A percentile compares a stretch with the other conserved stretches of the same genome.
Conservation (phyloP, 257 asterid genomes). For the Perilla frutescens region DNA sequence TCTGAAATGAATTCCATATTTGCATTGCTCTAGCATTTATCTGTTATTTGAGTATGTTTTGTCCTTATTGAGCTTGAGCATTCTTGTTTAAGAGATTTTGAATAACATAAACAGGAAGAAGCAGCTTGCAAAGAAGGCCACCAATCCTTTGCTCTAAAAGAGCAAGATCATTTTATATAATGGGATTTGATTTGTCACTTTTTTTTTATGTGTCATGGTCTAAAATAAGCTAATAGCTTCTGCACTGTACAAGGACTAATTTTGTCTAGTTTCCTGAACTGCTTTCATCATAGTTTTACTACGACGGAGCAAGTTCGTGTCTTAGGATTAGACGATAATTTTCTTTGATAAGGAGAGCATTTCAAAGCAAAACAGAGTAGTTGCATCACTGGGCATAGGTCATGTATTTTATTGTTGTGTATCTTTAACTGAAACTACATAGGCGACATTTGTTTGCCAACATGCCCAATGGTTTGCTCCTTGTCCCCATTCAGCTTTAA, state of each 20-base stretch:
- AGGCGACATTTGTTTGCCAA: background rate
- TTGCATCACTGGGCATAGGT: too few relatives aligned
- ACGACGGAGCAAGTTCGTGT: background rate
- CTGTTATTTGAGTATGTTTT: background rate
- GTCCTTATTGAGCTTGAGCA: background rate
- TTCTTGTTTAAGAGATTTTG: background rate
- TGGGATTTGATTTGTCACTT: background rate
- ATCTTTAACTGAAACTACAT: too few relatives aligned
- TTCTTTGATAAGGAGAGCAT: background rate
- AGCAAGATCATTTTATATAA: background rate
- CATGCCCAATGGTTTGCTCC: background rate
- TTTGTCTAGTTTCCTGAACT: background rate
- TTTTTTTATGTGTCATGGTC: background rate
- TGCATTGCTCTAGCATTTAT: background rate
- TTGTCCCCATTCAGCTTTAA: too few relatives aligned
- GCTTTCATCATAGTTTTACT: background rate
- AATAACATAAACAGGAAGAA: too few relatives aligned
- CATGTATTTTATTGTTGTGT: too few relatives aligned
- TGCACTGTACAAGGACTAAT: background rate
- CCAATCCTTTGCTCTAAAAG: background rate
- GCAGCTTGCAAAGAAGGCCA: too few relatives aligned
- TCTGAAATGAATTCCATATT: background rate
- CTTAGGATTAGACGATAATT: background rate
- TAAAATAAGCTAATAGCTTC: background rate
- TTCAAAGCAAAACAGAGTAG: background rate